Percentiles rank a stretch among this genome's conserved stretches.
Conservation (phyloP, 2,329 filamentous ascomycete genomes). For the Fusarium cicatricum region DNA sequence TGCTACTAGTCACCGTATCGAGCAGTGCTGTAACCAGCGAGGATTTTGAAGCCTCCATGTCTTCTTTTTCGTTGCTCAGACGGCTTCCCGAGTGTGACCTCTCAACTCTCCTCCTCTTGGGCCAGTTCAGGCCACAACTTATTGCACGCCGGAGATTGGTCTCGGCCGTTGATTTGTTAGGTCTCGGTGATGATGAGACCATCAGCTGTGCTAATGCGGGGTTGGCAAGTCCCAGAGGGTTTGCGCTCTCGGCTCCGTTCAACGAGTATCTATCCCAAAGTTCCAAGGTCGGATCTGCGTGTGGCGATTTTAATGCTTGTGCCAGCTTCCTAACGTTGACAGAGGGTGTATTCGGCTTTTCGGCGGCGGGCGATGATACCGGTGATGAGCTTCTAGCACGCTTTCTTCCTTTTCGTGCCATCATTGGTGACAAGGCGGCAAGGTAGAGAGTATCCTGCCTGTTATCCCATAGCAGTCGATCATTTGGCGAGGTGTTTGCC, state of each 20-base stretch:
- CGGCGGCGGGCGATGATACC: constrained; percentile 68
- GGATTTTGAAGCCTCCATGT: constrained; percentile 61
- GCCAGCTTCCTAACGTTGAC: constrained; percentile 68
- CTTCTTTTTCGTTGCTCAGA: constrained; percentile 46
- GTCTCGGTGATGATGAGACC: constrained; percentile 75
- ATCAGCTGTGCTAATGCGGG: constrained; percentile 71
- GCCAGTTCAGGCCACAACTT: constrained; percentile 75
- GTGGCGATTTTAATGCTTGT: constrained; percentile 69
- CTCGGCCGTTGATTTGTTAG: constrained; percentile 53
- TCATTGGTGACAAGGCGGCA: constrained; percentile 57
- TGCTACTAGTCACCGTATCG: constrained; percentile 68
- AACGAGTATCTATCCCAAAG: constrained; percentile 80
- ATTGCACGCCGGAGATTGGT: constrained; percentile 66
- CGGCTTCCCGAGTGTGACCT: constrained; percentile 52
- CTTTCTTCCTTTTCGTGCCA: constrained; percentile 65
- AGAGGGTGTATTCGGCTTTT: constrained; percentile 54
- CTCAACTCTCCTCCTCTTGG: constrained; percentile 72
- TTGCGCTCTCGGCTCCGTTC: constrained; percentile 50
- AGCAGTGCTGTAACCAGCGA: constrained; percentile 70
- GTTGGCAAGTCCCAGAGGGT: constrained; percentile 57
- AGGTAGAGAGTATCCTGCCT: constrained; percentile 52
- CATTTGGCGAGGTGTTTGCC: constrained; percentile 63
- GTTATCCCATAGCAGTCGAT: constrained; percentile 68
- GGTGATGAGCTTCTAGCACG: constrained; percentile 79
- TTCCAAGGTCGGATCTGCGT: constrained; percentile 76